Evolutionary conservation across 768 basidiomycete species (phyloP).

Genomic region (Tylopilus felleus): DNA sequence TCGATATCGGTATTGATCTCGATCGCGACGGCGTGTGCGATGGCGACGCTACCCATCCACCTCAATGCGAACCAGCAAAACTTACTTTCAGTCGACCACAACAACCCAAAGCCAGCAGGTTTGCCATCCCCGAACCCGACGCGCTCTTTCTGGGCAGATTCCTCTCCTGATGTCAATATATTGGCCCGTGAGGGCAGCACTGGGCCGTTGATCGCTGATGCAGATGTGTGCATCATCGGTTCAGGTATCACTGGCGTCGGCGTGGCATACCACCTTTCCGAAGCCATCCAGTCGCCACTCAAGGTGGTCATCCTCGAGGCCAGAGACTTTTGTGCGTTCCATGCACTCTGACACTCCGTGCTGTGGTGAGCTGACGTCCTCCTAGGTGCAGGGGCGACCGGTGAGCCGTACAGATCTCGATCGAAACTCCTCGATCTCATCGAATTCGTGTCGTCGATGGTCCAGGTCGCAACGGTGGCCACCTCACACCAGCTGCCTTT

Average conservation of each 20-base stretch:
- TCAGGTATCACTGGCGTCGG: conserved; percentile 77
- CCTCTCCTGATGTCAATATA: conserved; percentile 56
- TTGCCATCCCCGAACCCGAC: conserved; percentile 64
- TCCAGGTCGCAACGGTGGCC: conserved; percentile 76
- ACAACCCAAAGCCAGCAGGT: conserved; percentile 18
- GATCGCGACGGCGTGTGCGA: conserved; percentile 2
- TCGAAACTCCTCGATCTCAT: background rate
- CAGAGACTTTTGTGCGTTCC: conserved; percentile 73
- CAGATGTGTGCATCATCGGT: conserved; percentile 77
- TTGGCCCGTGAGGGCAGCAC: conserved; percentile 64
- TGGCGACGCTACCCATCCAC: conserved; percentile 1
- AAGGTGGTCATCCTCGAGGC: conserved; percentile 75
- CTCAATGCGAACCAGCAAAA: conserved; percentile 1
- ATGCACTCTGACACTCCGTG: background rate
- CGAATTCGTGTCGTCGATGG: background rate
- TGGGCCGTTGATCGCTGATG: conserved; percentile 53
- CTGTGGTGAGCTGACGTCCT: background rate
- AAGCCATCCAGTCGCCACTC: conserved; percentile 30
- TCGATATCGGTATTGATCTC: background rate
- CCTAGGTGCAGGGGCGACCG: conserved; percentile 73
- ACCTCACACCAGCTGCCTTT: conserved; percentile 55
- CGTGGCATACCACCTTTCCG: conserved; percentile 68
- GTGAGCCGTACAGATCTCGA: conserved; percentile 31
- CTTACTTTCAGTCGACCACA: background rate
- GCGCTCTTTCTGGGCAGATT: conserved; percentile 69